Percentiles rank a stretch among this genome's conserved stretches.
These are phyloP conservation scores for Umbellularia californica DNA, from an alignment of 164 flowering plant species.

Conservation along the genomic window DNA sequence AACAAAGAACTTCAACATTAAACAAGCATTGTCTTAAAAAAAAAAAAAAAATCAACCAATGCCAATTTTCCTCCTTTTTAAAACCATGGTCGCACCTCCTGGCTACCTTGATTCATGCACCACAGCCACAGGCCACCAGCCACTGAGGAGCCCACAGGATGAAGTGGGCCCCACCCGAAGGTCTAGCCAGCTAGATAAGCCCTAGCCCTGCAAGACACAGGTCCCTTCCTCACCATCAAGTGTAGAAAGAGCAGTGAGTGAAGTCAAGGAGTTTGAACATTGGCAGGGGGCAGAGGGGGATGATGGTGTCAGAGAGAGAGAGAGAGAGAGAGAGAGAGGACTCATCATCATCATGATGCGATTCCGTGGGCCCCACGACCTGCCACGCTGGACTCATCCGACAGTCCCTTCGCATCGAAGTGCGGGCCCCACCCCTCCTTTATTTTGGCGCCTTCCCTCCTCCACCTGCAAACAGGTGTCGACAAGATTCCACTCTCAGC, in stretches of 20 bases:
- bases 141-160: too few relatives aligned
- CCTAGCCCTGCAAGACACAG: not conserved
- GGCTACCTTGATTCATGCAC: too few relatives aligned
- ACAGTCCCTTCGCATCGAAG: not conserved
- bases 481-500: not conserved
- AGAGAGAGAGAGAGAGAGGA: not conserved
- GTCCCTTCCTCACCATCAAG: not conserved
- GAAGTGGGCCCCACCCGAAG: not conserved
- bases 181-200: not conserved
- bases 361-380: constrained; percentile 4
- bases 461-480: not conserved
- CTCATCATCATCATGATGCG: not conserved
- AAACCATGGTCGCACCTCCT: too few relatives aligned
- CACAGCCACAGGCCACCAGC: too few relatives aligned
- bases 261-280: constrained; percentile 3
- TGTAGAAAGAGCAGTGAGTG: not conserved
- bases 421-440: constrained; percentile 8
- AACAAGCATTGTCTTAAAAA: too few relatives aligned
- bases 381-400: not conserved
- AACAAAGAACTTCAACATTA: too few relatives aligned
- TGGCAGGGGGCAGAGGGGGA: not conserved
- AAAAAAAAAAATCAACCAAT: too few relatives aligned
- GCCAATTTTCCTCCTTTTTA: too few relatives aligned
- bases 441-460: not conserved
- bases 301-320: not conserved